Conservation (phyloP, 306 rosid genomes). For the Calophaca sinica region DNA sequence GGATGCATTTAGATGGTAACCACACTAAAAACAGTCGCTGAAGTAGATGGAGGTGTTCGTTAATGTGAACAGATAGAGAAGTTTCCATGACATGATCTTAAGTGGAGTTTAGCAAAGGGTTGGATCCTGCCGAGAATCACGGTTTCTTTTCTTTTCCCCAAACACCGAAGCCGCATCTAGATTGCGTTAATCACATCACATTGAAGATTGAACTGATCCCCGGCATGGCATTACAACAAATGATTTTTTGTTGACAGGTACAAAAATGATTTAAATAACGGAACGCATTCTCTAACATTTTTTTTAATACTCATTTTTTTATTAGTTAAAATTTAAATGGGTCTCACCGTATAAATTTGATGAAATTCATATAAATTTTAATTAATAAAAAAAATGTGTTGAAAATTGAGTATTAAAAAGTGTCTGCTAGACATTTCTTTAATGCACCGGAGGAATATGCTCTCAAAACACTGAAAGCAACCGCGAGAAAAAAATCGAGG, state of each 20-base stretch:
- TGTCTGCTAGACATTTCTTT: too few relatives aligned
- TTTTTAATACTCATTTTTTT: too few relatives aligned
- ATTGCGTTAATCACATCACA: conserved; percentile 16
- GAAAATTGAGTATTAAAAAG: too few relatives aligned
- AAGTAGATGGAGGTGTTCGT: neutral
- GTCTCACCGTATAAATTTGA: too few relatives aligned
- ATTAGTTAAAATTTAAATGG: too few relatives aligned
- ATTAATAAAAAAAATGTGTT: too few relatives aligned
- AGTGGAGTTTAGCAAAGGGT: neutral
- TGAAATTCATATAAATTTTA: too few relatives aligned
- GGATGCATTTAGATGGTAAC: too few relatives aligned
- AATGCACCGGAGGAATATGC: conserved; percentile 45
- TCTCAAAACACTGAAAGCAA: conserved; percentile 9
- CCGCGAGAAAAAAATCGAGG: conserved; percentile 13
- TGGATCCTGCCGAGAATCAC: conserved; percentile 43
- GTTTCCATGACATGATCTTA: neutral
- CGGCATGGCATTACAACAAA: neutral
- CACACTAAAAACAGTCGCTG: neutral
- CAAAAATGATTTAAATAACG: too few relatives aligned
- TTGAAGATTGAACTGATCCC: neutral
- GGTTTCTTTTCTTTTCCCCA: conserved; percentile 33
- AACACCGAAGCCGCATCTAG: neutral
- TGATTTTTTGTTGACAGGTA: too few relatives aligned
- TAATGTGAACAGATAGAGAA: neutral
- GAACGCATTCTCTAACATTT: too few relatives aligned